Evolutionary conservation across 768 basidiomycete species (phyloP).

Genomic region (Dentipellis fragilis): DNA sequence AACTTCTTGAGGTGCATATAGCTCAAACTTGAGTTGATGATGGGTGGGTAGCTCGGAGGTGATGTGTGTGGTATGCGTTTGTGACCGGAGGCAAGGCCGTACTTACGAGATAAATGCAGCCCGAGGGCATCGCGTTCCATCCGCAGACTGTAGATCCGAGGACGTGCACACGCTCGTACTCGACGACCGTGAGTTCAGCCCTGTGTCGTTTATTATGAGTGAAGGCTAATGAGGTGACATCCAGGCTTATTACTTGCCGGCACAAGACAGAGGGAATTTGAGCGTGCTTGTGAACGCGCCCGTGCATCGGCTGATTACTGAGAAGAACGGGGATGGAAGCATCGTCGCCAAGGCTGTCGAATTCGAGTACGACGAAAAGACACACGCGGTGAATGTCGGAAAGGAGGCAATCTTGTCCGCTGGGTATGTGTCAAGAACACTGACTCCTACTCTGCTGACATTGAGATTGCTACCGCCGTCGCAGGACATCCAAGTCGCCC

Average conservation of each 20-base stretch:
- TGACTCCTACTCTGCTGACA: background rate
- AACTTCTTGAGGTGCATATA: background rate
- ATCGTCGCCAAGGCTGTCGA: conserved; percentile 3
- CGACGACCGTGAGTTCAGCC: background rate
- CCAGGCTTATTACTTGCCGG: background rate
- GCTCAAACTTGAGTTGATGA: background rate
- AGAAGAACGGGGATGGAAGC: background rate
- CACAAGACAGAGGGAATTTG: background rate
- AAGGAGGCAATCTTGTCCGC: conserved; percentile 12
- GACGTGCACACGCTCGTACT: background rate
- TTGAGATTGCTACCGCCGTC: background rate
- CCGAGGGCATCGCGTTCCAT: background rate
- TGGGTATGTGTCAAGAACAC: conserved; percentile 1
- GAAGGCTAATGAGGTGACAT: background rate
- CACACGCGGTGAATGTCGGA: background rate
- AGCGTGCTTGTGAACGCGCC: background rate
- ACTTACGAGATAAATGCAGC: background rate
- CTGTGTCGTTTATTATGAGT: background rate
- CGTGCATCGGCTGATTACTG: background rate
- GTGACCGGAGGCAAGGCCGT: background rate
- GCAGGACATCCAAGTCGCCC: conserved; percentile 1
- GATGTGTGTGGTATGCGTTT: background rate
- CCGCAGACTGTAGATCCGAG: background rate
- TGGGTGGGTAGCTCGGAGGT: background rate
- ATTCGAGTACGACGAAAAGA: conserved; percentile 7